Evolutionary conservation across 2,329 filamentous ascomycete genomes (phyloP), one percentile per base, ranked within the genome.

Genomic region (Aureobasidium sp.): DNA sequence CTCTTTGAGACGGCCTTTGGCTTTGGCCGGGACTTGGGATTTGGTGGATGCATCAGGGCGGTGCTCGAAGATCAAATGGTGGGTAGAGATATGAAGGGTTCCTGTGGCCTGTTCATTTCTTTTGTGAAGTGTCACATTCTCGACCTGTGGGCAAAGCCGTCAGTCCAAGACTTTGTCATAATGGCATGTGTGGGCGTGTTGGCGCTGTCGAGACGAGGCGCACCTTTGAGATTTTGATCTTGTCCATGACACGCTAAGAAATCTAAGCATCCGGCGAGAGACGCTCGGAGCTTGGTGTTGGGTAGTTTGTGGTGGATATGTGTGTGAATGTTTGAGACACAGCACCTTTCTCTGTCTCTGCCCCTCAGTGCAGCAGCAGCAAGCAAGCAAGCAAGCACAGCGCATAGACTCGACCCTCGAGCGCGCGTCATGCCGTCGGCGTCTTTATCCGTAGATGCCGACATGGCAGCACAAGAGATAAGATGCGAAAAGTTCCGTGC

Each of bases 21-120:
- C 70, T 62, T 73, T 72, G n/a, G 68, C 63, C n/a, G 70, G 65
- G 26, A 73, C 64, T 72, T 41, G 75, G 41, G 44, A 32, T 17
- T 48, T 62, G 26, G 29, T 29, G 50, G 29, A 58, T 52, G 47
- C 34, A 67, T 75, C 74, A 59, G 81, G 82, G 13, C 77, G 73
- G 72, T 84, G 83, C 66, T 79, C 82, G 76, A 87, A 87, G 69
- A 86, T 84, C 59, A 87, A 76, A 70, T 87, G 84, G 74, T 87
- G 83, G 71, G 81, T 79, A 68, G 82, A 84, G 62, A 87, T 76
- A 70, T 85, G 82, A 60, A 87, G 77, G n/a, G 81, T 83, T 66
- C 85, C 84, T 64, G 79, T 77, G 66, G 82, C 79, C 64, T 80
- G 79, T 65, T 80, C 77, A 63, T 83, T 83, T 70, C 79, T 80